These are phyloP conservation scores for Thermothelomyces thermophilus DNA, from an alignment of 2,329 filamentous ascomycete genomes.

Conservation along the genomic window DNA sequence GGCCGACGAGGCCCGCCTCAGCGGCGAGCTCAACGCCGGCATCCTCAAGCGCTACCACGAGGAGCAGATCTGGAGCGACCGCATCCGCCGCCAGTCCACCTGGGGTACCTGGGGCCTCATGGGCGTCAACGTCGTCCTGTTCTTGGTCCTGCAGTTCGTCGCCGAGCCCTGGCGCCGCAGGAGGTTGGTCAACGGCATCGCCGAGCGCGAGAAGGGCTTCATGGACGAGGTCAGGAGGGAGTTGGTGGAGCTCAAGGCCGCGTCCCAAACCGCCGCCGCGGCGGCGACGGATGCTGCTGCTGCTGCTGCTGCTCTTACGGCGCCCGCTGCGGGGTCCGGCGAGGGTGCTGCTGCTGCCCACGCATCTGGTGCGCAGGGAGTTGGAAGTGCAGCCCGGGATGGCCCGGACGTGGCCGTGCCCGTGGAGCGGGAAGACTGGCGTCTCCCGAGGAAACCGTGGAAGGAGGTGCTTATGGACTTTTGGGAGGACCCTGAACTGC, in stretches of 20 bases:
- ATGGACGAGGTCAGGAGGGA: constrained; percentile 44
- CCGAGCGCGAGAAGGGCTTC: constrained; percentile 63
- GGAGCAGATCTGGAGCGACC: constrained; percentile 98
- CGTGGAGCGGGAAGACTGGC: constrained; percentile 1
- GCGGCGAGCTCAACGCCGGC: constrained; percentile 66
- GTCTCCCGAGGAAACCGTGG: constrained; percentile 32
- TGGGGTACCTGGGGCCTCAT: constrained; percentile 99
- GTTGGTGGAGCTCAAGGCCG: constrained; percentile 32
- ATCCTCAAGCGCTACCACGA: constrained; percentile 94
- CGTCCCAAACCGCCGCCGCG: constrained; percentile 20
- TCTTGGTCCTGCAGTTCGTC: constrained; percentile 78
- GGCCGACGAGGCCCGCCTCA: constrained; percentile 69
- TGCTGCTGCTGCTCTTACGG: too few relatives aligned
- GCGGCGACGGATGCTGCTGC: too few relatives aligned
- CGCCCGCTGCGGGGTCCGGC: too few relatives aligned
- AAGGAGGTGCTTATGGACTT: constrained; percentile 33
- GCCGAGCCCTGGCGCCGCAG: constrained; percentile 87
- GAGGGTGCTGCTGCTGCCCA: constrained; percentile 5
- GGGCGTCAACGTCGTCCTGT: constrained; percentile 88
- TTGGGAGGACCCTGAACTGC: constrained; percentile 35
- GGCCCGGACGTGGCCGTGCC: neutral
- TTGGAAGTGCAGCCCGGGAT: neutral
- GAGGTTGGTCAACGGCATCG: constrained; percentile 74
- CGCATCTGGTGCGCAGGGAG: neutral
- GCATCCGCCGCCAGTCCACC: constrained; percentile 90